Base-by-base conservation (phyloP, 345 rosid genomes). In the Eucalyptus polyanthemos region DNA sequence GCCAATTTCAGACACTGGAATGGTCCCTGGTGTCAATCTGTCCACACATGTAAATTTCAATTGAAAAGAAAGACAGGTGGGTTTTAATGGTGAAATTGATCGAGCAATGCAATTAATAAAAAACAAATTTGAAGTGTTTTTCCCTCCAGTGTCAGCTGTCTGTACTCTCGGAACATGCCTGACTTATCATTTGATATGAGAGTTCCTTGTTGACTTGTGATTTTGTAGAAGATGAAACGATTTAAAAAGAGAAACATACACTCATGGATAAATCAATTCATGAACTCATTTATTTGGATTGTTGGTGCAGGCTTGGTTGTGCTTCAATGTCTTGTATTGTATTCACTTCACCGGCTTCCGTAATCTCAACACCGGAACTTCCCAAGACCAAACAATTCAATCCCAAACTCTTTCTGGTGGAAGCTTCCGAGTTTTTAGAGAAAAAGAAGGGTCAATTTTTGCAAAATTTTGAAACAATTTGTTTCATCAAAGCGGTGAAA, bases 1-100 rank as follows among this genome's bases (percentile, higher is more conserved):
- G 0, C 65, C 15, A 25, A 58, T 25, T 56, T 22, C 27, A 56
- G 12, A 56, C 60, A 22, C 27, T 0, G 2, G 5, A 56, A 0
- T 8, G 60, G 27, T 56, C 27, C 60, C 0, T 0, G 1, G 12
- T 56, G 27, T 56, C 60, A 56, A 22, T 56, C 60, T 56, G 12
- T 56, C 27, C 60, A 22, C 0, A 56, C 27, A 56, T 56, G 0
- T 56, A 56, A 19, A 56, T 56, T 60, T 60, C 72, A 62, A 62
- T 62, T 62, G 34, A 62, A 29, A 62, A 62, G 34, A 62, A 62
- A 62, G 34, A 62, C 0, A 62, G 72, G 72, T 13, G 0, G 17
- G 31, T 29, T 14, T 27, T 62, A 27, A 29, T 62, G 34, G 8
- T 27, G 72, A 62, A 62, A 62, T 29, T 62, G 72, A 62, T 6